Conservation (phyloP, 805 yeast genomes). For the Hagleromyces aurorensis region DNA sequence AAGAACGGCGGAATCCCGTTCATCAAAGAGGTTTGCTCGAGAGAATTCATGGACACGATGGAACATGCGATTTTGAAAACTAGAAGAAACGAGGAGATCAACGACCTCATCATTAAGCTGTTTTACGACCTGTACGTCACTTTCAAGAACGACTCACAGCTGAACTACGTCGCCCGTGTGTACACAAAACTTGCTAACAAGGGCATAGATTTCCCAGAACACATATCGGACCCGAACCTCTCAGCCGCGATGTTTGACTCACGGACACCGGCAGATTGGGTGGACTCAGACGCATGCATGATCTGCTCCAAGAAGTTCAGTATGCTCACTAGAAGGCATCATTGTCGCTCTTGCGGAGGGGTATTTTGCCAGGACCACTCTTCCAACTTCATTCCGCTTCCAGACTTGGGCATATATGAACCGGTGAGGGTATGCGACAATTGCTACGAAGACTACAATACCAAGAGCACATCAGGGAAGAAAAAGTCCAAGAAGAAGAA, state of each 20-base stretch:
- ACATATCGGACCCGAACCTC: conserved; percentile 7
- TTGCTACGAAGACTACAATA: conserved; percentile 58
- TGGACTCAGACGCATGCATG: conserved; percentile 93
- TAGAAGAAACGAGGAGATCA: conserved; percentile 44
- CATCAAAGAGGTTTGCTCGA: conserved; percentile 64
- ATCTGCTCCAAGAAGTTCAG: conserved; percentile 76
- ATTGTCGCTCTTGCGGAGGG: conserved; percentile 96
- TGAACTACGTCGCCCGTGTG: conserved; percentile 53
- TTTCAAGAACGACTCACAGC: conserved; percentile 58
- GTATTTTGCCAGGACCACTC: conserved; percentile 85
- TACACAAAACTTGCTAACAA: conserved; percentile 53
- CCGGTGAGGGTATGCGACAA: conserved; percentile 93
- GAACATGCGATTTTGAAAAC: conserved; percentile 38
- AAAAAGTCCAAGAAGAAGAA: conserved; percentile 19
- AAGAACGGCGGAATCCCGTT: conserved; percentile 91
- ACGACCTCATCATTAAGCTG: conserved; percentile 49
- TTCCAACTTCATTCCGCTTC: conserved; percentile 59
- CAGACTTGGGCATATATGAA: conserved; percentile 76
- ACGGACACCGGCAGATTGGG: conserved; percentile 95
- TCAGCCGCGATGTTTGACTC: conserved; percentile 62
- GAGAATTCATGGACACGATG: conserved; percentile 80
- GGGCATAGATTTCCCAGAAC: conserved; percentile 59
- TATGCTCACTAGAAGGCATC: conserved; percentile 85
- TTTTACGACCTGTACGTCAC: conserved; percentile 74
- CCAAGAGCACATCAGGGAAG: conserved; percentile 26